Conservation (phyloP, 768 basidiomycete genomes). For the Solioccasus polychromus region DNA sequence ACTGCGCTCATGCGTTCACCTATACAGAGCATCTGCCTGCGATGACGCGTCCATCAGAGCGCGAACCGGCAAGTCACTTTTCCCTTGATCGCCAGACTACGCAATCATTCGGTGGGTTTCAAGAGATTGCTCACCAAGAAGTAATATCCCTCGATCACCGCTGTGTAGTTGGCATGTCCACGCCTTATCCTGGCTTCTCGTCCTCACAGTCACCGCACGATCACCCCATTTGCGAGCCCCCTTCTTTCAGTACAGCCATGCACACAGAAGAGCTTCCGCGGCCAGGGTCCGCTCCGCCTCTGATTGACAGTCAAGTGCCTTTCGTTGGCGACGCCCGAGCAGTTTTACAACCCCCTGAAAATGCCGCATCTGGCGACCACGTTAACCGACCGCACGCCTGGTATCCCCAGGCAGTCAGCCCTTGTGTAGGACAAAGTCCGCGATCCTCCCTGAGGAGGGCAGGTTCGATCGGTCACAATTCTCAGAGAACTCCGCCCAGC, state of each 20-base stretch:
- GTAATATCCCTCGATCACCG: conserved; percentile 26
- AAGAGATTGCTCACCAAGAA: conserved; percentile 13
- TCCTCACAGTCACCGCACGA: conserved; percentile 31
- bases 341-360: conserved; percentile 15
- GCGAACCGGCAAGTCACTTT: conserved; percentile 9
- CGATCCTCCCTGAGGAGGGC: conserved; percentile 32
- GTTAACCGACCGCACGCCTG: conserved; percentile 18
- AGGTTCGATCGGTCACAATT: conserved; percentile 30
- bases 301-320: conserved; percentile 29
- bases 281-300: conserved; percentile 28
- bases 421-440: conserved; percentile 27
- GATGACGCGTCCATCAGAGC: conserved; percentile 15
- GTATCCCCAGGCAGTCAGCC: conserved; percentile 16
- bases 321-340: conserved; percentile 28
- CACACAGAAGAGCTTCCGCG: conserved; percentile 20
- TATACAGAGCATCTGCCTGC: conserved; percentile 12
- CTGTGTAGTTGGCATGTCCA: conserved; percentile 20
- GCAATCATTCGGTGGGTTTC: conserved; percentile 17
- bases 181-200: conserved; percentile 29
- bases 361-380: conserved; percentile 13
- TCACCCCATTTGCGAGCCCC: conserved; percentile 22
- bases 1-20: conserved; percentile 12
- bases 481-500: conserved; percentile 26
- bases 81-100: conserved; percentile 17
- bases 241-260: conserved; percentile 29